phyloP scores from a whole-genome alignment of 257 asterid species.

The Paulownia fortunei region DNA sequence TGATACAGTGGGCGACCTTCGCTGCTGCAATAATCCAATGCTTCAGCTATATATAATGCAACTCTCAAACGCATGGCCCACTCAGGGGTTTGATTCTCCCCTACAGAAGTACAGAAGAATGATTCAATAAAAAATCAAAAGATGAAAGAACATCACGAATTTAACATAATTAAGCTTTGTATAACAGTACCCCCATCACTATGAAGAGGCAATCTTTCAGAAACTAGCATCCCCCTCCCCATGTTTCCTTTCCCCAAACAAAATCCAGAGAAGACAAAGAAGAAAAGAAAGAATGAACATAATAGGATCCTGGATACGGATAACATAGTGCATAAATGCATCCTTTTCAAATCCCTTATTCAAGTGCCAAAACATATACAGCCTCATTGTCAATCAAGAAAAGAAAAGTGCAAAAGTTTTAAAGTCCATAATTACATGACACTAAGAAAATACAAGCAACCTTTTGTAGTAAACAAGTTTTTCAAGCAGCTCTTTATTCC shows the following conservation, averaged over 20 bases:
- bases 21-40: slow-evolving; percentile 86
- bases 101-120: slow-evolving; percentile 47
- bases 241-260: background rate
- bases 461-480: background rate
- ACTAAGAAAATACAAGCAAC: background rate
- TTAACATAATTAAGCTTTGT: background rate
- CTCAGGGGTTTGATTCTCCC: slow-evolving; percentile 99
- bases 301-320: no score
- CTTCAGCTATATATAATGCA: slow-evolving; percentile 95
- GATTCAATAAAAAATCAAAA: background rate
- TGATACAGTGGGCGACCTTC: slow-evolving; percentile 97
- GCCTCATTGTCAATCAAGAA: background rate
- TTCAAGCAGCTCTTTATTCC: no score
- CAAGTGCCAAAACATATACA: background rate
- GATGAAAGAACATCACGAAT: slow-evolving; percentile 20
- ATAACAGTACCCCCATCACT: background rate
- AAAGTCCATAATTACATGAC: slow-evolving; percentile 1
- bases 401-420: background rate
- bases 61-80: slow-evolving; percentile 99
- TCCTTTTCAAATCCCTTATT: slow-evolving; percentile 1
- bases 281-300: background rate
- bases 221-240: background rate
- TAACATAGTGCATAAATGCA: background rate
- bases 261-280: background rate
- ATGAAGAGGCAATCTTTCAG: background rate